phyloP scores from a whole-genome alignment of 1,139 yeast species.

The Suhomyces bribrorum region DNA sequence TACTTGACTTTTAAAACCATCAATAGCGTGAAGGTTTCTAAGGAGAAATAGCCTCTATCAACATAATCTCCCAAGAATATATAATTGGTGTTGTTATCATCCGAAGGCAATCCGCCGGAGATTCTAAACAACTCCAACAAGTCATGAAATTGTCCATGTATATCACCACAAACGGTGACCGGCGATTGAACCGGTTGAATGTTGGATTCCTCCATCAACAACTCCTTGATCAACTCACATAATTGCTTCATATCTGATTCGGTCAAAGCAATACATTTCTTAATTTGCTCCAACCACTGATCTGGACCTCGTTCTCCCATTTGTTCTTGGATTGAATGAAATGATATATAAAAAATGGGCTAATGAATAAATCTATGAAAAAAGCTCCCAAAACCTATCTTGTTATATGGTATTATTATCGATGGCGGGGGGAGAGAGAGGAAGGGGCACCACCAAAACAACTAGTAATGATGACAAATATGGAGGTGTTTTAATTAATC shows the following conservation, averaged over 20 bases:
- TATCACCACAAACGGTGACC: constrained; percentile 97
- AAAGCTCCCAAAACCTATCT: too few species aligned
- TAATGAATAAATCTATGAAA: too few species aligned
- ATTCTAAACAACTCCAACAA: constrained; percentile 86
- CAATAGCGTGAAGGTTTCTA: constrained; percentile 87
- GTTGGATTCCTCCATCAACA: constrained; percentile 47
- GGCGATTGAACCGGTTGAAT: constrained; percentile 97
- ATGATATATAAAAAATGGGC: too few species aligned
- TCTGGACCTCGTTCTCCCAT: constrained; percentile 90
- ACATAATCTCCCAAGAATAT: constrained; percentile 94
- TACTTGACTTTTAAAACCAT: constrained; percentile 88
- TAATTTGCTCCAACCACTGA: constrained; percentile 92
- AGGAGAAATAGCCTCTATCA: constrained; percentile 91
- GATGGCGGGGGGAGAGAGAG: too few species aligned
- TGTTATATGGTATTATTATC: too few species aligned
- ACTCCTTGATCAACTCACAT: constrained; percentile 71
- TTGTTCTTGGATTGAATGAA: too few species aligned
- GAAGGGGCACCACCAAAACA: too few species aligned
- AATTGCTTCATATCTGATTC: constrained; percentile 95
- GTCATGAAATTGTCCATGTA: constrained; percentile 98
- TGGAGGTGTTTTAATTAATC: too few species aligned
- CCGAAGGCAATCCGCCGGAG: constrained; percentile 85
- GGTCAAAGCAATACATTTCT: constrained; percentile 83
- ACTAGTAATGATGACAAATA: too few species aligned
- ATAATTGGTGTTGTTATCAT: constrained; percentile 56